Evolutionary conservation across 1,284 basidiomycete species (phyloP), one percentile per base, ranked within the genome.

Genomic region (Golubevia pallescens): DNA sequence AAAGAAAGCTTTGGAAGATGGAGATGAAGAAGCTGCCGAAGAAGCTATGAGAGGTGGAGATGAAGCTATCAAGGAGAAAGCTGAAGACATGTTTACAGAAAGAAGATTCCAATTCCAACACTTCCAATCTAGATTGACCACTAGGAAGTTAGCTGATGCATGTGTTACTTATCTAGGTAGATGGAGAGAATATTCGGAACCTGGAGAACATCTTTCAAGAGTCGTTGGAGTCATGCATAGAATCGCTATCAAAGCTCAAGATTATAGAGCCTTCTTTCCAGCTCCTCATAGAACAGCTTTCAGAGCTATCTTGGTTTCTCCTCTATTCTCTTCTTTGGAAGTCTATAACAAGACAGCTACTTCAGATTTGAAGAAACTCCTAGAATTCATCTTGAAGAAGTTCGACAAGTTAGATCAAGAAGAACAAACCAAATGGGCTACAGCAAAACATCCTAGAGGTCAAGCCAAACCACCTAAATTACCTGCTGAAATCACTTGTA

Each of bases 191-290:
- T 79, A 67, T 63, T 42, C 62, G 10, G 67, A 69, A 16, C 64
- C 70, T 52, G 65, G 70, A 8, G 74, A 73, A 20, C 76, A 82
- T 61, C 74, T 85, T 19, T 65, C 61, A 56, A 69, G 65, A 57
- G 77, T 84, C 4, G 77, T 78, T 1, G 66, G 69, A 0, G 75
- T 85, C 42, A 75, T 80, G 68, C 80, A 85, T 58, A 70, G 82
- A 3, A 64, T 82, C 23, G 72, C 74, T 2, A 71, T 85, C 70
- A 79, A 80, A 58, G 78, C 75, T 58, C 66, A 63, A 58, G 70
- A 75, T 53, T 68, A 66, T 10, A 68, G 66, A 2, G 63, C 77
- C 2, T 84, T 85, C 60, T 84, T 80, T 60, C 64, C 73, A 10
- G 67, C 48, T 5, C 56, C 64, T 21, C 62, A 67, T 23, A 79